Percentiles rank a stretch among this genome's conserved stretches.
phyloP scores from a whole-genome alignment of 345 rosid genomes.

The Salix koriyanagi region DNA sequence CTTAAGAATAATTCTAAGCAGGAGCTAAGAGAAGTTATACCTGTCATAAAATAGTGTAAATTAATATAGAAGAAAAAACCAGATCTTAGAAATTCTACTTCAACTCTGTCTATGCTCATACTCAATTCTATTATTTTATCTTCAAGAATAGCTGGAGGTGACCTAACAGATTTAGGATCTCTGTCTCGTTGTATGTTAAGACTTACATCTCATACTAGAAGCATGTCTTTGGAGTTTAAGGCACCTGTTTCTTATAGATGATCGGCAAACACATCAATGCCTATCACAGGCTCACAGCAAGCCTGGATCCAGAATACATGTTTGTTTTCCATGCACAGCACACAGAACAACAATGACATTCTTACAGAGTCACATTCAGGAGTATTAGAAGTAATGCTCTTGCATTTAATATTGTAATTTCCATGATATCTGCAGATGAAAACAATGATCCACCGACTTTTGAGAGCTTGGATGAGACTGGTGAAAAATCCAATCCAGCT shows the following conservation, averaged over 20 bases:
- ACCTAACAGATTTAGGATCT: background rate
- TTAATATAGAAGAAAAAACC: background rate
- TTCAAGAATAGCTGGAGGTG: background rate
- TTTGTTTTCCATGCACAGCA: too few species aligned
- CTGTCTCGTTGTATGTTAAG: background rate
- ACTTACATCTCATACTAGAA: background rate
- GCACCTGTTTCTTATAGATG: background rate
- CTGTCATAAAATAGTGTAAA: too few species aligned
- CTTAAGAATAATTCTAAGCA: background rate
- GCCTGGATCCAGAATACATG: too few species aligned
- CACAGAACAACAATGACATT: background rate
- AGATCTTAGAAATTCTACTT: background rate
- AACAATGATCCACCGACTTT: constrained; percentile 19
- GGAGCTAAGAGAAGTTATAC: background rate
- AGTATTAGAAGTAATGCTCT: background rate
- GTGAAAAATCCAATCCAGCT: constrained; percentile 34
- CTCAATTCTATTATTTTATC: background rate
- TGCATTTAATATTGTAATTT: background rate
- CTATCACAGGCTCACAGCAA: too few species aligned
- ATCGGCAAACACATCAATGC: background rate
- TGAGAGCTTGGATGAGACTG: constrained; percentile 36
- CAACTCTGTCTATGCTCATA: background rate
- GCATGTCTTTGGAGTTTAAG: background rate
- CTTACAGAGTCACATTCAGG: background rate
- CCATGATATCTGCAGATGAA: constrained; percentile 33